Percentiles rank a stretch among this genome's conserved stretches.
Conservation (phyloP, 208 protist species). For the Willaertia magna region DNA sequence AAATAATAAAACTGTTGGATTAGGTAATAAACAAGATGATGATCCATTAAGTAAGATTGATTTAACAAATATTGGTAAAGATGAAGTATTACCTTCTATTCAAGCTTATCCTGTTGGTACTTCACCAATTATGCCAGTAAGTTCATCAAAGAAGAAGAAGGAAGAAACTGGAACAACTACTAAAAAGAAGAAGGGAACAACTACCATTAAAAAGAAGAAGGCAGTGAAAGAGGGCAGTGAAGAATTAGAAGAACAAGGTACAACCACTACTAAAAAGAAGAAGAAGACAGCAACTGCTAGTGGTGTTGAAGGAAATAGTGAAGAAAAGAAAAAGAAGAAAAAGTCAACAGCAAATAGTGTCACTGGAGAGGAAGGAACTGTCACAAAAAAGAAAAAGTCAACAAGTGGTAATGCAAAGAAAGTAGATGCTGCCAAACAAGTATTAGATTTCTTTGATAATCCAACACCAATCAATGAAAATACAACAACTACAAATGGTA, state of each 20-base stretch:
- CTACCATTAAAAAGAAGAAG: background rate
- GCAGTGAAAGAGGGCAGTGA: background rate
- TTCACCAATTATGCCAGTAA: background rate
- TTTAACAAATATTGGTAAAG: background rate
- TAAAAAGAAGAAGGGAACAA: background rate
- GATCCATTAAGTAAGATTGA: background rate
- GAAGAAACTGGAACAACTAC: background rate
- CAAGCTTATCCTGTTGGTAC: background rate
- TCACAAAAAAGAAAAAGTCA: background rate
- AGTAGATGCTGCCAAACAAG: background rate
- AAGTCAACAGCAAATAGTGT: background rate
- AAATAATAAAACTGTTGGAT: background rate
- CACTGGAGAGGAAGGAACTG: background rate
- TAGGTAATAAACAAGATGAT: background rate
- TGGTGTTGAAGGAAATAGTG: too few species aligned
- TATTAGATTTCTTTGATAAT: background rate
- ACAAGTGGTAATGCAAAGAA: background rate
- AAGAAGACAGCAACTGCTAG: background rate
- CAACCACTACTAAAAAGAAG: background rate
- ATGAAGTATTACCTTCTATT: background rate
- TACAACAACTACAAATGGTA: background rate
- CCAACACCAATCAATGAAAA: background rate
- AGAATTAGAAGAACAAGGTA: too few species aligned
- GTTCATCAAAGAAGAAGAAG: background rate
- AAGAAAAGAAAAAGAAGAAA: background rate